Conservation (phyloP, 208 protist genomes). For the Herpetomonas samuelpessoai region DNA sequence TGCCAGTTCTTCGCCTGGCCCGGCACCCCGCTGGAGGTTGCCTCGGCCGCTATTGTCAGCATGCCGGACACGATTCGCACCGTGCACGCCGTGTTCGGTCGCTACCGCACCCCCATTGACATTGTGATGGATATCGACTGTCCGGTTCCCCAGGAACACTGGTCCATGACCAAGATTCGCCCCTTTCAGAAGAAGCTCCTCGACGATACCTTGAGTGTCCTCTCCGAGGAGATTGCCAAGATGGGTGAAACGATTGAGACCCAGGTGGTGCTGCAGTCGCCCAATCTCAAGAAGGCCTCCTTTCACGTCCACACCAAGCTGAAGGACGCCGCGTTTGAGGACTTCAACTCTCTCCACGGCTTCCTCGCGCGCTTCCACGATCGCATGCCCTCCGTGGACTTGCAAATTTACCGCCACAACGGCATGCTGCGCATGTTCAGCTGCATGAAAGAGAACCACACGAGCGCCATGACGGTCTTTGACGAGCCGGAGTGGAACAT, state of each 20-base stretch:
- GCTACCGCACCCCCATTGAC: conserved; percentile 65
- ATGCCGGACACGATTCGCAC: conserved; percentile 89
- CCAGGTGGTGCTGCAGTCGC: conserved; percentile 85
- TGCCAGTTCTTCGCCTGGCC: conserved; percentile 91
- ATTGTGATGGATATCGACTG: conserved; percentile 86
- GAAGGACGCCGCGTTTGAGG: conserved; percentile 81
- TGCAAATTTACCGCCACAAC: conserved; percentile 83
- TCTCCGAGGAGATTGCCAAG: conserved; percentile 66
- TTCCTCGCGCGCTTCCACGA: conserved; percentile 71
- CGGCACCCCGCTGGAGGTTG: conserved; percentile 60
- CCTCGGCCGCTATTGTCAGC: conserved; percentile 65
- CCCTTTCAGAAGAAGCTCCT: conserved; percentile 76
- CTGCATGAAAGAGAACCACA: conserved; percentile 90
- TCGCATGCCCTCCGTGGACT: conserved; percentile 67
- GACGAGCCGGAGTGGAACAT: conserved; percentile 73
- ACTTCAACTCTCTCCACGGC: conserved; percentile 77
- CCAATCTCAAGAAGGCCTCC: conserved; percentile 88
- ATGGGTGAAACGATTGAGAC: conserved; percentile 73
- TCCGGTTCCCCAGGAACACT: conserved; percentile 80
- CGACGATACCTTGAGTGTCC: conserved; percentile 50
- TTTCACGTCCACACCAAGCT: conserved; percentile 87
- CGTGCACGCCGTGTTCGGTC: conserved; percentile 83
- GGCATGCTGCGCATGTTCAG: conserved; percentile 88
- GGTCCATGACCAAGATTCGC: conserved; percentile 69
- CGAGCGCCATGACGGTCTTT: conserved; percentile 79